Conservation (phyloP, 2,329 filamentous ascomycete genomes). For the Meredithiella fracta region DNA sequence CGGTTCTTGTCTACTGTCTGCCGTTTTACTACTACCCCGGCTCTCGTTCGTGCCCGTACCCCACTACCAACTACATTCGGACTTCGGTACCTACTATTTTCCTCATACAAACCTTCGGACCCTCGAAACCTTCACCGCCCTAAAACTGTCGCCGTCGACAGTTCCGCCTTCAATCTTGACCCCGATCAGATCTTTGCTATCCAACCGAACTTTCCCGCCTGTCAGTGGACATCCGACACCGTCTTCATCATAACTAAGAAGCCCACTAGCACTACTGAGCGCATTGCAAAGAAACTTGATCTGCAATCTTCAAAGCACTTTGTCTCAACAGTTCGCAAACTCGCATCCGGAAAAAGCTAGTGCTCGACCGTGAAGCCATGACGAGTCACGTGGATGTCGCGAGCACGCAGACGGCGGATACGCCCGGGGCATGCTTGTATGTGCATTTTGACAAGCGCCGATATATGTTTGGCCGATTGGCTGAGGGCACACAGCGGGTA, state of each 20-base stretch:
- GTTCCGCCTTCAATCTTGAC: constrained; percentile 5
- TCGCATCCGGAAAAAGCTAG: neutral
- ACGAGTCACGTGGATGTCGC: constrained; percentile 57
- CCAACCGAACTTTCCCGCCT: constrained; percentile 5
- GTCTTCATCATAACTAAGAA: constrained; percentile 13
- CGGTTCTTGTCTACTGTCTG: neutral
- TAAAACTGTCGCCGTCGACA: constrained; percentile 6
- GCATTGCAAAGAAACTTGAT: neutral
- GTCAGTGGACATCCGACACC: constrained; percentile 10
- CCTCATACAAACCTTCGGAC: neutral
- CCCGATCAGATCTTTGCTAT: constrained; percentile 10
- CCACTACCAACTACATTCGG: neutral
- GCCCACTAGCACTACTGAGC: neutral
- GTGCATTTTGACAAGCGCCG: constrained; percentile 67
- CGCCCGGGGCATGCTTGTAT: constrained; percentile 58
- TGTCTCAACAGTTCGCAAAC: neutral
- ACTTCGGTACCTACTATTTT: neutral
- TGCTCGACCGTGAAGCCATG: constrained; percentile 38
- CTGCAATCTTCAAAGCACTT: neutral
- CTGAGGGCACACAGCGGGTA: constrained; percentile 73
- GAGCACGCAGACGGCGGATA: constrained; percentile 75
- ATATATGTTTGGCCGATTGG: constrained; percentile 70
- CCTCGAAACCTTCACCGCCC: neutral
- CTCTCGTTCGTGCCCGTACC: neutral
- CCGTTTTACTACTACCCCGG: neutral